These are phyloP conservation scores for Cephalotrichum gorgonifer DNA, from an alignment of 2,329 filamentous ascomycete genomes.

Conservation along the genomic window DNA sequence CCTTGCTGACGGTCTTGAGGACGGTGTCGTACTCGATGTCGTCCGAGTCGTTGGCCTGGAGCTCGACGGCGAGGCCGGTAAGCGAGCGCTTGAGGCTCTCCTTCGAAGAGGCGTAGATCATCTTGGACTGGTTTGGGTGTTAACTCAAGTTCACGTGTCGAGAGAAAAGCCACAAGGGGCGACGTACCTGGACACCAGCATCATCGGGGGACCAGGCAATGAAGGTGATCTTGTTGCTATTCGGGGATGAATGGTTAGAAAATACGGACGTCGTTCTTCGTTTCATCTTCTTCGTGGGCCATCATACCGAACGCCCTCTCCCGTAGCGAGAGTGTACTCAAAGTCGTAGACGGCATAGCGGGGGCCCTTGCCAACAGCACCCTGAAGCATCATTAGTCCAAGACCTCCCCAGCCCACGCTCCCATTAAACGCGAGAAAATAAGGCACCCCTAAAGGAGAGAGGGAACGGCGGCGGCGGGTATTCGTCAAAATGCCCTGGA, in stretches of 20 bases:
- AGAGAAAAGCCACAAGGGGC: not conserved
- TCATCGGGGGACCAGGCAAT: constrained; percentile 75
- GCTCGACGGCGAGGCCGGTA: constrained; percentile 62
- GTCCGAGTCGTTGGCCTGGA: constrained; percentile 76
- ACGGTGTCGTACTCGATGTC: constrained; percentile 72
- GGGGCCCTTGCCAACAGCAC: constrained; percentile 54
- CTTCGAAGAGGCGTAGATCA: constrained; percentile 86
- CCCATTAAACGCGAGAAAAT: too few relatives aligned
- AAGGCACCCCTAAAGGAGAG: not conserved
- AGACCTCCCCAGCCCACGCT: not conserved
- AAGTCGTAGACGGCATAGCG: constrained; percentile 83
- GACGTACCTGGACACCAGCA: constrained; percentile 63
- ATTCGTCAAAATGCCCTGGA: not conserved
- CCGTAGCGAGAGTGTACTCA: constrained; percentile 60
- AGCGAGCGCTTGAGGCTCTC: constrained; percentile 73
- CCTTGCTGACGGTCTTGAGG: constrained; percentile 56
- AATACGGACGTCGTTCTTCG: not conserved
- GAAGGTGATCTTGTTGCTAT: constrained; percentile 68
- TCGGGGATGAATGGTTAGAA: constrained; percentile 1
- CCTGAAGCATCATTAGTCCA: constrained; percentile 25
- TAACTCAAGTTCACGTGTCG: not conserved
- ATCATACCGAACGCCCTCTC: constrained; percentile 60
- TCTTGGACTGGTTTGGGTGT: constrained; percentile 56
- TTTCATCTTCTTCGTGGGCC: constrained; percentile 4
- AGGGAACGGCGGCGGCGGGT: not conserved